Evolutionary conservation across 2,329 filamentous ascomycete genomes (phyloP).

Genomic region (Knufia petricola): DNA sequence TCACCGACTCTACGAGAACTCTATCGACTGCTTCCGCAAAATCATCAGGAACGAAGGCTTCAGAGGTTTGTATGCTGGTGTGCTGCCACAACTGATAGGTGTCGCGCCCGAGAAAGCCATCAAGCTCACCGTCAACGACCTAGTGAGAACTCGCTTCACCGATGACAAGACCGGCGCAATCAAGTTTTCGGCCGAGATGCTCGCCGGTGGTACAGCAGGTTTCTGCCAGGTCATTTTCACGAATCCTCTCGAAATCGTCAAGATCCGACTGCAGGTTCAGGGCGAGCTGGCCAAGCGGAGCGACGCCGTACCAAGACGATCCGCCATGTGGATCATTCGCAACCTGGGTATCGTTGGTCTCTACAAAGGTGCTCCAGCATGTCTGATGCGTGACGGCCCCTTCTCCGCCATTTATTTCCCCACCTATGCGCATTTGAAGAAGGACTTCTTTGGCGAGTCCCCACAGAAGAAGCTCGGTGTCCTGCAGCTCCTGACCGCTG

Average conservation of each 20-base stretch:
- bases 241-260: slow-evolving; percentile 97
- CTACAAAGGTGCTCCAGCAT: slow-evolving; percentile 94
- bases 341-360: slow-evolving; percentile 89
- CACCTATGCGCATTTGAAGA: slow-evolving; percentile 88
- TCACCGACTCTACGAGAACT: slow-evolving; percentile 91
- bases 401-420: slow-evolving; percentile 99
- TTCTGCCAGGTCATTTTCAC: slow-evolving; percentile 97
- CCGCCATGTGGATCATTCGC: slow-evolving; percentile 93
- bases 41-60: slow-evolving; percentile 88
- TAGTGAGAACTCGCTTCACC: slow-evolving; percentile 68
- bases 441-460: slow-evolving; percentile 85
- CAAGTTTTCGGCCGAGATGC: slow-evolving; percentile 58
- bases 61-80: slow-evolving; percentile 82
- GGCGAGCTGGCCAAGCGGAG: slow-evolving; percentile 86
- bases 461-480: slow-evolving; percentile 73
- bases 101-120: slow-evolving; percentile 99
- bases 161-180: slow-evolving; percentile 67
- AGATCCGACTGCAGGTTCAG: slow-evolving; percentile 95
- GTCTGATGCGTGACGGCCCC: slow-evolving; percentile 87
- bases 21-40: slow-evolving; percentile 86
- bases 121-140: slow-evolving; percentile 95
- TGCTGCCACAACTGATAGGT: slow-evolving; percentile 88
- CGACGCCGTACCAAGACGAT: slow-evolving; percentile 73
- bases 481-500: slow-evolving; percentile 81
- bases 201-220: slow-evolving; percentile 83